Conservation (phyloP, 768 basidiomycete genomes). For the Agrocybe praecox region DNA sequence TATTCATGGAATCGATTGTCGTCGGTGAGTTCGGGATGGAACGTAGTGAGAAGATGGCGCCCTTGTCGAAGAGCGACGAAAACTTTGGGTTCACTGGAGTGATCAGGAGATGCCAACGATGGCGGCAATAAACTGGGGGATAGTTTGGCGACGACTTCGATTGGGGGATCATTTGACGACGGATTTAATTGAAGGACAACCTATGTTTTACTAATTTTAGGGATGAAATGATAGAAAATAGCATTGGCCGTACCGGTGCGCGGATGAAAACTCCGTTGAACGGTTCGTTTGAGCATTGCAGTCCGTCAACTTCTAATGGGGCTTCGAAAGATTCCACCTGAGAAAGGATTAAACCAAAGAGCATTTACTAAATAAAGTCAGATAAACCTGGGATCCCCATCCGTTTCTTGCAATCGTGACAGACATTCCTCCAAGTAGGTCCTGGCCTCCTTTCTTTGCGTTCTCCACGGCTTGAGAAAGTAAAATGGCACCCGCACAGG, state of each 20-base stretch:
- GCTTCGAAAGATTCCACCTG: slow-evolving; percentile 93
- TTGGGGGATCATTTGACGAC: slow-evolving; percentile 50
- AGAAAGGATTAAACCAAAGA: slow-evolving; percentile 28
- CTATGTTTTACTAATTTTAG: slow-evolving; percentile 34
- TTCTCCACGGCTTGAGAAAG: slow-evolving; percentile 75
- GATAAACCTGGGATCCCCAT: slow-evolving; percentile 86
- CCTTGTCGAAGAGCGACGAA: slow-evolving; percentile 90
- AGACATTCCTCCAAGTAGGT: slow-evolving; percentile 79
- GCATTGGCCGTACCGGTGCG: slow-evolving; percentile 66
- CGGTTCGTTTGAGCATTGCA: slow-evolving; percentile 59
- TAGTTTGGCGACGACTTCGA: slow-evolving; percentile 73
- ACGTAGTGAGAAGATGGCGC: slow-evolving; percentile 81
- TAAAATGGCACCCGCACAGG: slow-evolving; percentile 94
- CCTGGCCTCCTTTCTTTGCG: slow-evolving; percentile 86
- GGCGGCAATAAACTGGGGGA: slow-evolving; percentile 49
- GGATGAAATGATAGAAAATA: not conserved
- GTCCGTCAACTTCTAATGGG: slow-evolving; percentile 61
- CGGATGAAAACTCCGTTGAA: slow-evolving; percentile 93
- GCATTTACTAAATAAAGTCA: not conserved
- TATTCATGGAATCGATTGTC: slow-evolving; percentile 92
- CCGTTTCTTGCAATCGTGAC: slow-evolving; percentile 86
- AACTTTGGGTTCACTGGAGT: slow-evolving; percentile 56
- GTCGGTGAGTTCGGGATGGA: slow-evolving; percentile 91
- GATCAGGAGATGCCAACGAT: slow-evolving; percentile 43
- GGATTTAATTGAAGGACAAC: slow-evolving; percentile 61